Percentiles rank a stretch among this genome's conserved stretches.
phyloP scores from a whole-genome alignment of 2,329 filamentous ascomycete species.

The Penicillium sp. region DNA sequence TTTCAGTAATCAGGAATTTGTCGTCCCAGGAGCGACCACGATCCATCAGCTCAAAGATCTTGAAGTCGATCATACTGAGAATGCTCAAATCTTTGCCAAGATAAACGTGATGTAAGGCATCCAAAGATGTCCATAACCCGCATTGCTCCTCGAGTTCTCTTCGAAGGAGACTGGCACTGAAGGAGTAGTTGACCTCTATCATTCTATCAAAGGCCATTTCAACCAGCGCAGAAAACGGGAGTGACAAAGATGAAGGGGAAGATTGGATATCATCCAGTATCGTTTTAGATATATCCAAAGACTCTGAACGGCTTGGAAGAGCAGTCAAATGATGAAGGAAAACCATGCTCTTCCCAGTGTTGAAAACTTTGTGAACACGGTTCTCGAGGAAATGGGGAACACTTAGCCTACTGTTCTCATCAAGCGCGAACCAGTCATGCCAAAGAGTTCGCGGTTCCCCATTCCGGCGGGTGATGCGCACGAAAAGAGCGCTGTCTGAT shows the following conservation, averaged over 20 bases:
- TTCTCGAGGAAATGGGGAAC: conserved; percentile 70
- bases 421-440: conserved; percentile 67
- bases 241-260: conserved; percentile 34
- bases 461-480: conserved; percentile 54
- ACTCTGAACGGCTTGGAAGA: conserved; percentile 26
- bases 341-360: conserved; percentile 79
- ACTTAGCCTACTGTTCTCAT: conserved; percentile 52
- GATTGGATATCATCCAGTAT: conserved; percentile 31
- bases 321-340: conserved; percentile 67
- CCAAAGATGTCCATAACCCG: conserved; percentile 59
- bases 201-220: conserved; percentile 64
- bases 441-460: conserved; percentile 62
- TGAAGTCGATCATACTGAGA: conserved; percentile 59
- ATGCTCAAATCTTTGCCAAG: conserved; percentile 68
- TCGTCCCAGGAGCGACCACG: conserved; percentile 64
- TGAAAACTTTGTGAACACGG: conserved; percentile 68
- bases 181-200: conserved; percentile 67
- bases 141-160: conserved; percentile 63
- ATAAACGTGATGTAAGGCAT: conserved; percentile 66
- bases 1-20: conserved; percentile 70
- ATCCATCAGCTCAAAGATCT: conserved; percentile 71
- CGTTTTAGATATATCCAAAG: conserved; percentile 34
- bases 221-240: conserved; percentile 61
- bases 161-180: conserved; percentile 62
- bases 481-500: conserved; percentile 68